These are phyloP conservation scores for Claviceps sp. DNA, from an alignment of 2,329 filamentous ascomycete genomes.

Conservation along the genomic window DNA sequence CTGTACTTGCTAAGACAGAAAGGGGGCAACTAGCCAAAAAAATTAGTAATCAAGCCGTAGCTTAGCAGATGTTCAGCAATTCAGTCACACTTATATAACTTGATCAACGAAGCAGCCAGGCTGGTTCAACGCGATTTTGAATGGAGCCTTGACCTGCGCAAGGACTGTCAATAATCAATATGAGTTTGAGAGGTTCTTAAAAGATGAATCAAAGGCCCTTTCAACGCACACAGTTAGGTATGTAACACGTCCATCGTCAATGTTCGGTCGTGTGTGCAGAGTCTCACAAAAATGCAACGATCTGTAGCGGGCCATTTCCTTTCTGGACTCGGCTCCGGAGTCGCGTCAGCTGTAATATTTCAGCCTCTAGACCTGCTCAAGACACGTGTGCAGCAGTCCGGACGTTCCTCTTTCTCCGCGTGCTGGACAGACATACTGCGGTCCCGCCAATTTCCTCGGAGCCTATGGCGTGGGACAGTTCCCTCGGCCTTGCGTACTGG, in stretches of 20 bases:
- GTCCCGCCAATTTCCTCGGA: slow-evolving; percentile 47
- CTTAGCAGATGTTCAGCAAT: no score
- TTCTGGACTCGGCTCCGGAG: slow-evolving; percentile 76
- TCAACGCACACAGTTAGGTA: slow-evolving; percentile 8
- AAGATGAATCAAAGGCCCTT: slow-evolving; percentile 7
- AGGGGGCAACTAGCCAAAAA: no score
- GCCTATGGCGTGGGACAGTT: slow-evolving; percentile 83
- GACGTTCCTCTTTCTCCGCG: slow-evolving; percentile 46
- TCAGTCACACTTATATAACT: no score
- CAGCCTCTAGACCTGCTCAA: slow-evolving; percentile 95
- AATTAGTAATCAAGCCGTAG: no score
- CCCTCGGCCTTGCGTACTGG: slow-evolving; percentile 91
- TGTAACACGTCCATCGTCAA: neutral
- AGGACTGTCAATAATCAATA: no score
- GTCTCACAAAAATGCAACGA: neutral
- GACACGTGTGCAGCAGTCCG: slow-evolving; percentile 85
- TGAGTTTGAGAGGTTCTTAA: neutral
- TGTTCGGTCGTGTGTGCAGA: neutral
- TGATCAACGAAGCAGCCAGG: no score
- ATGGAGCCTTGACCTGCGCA: no score
- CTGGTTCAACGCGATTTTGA: no score
- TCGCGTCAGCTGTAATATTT: slow-evolving; percentile 77
- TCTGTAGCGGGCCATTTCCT: slow-evolving; percentile 68
- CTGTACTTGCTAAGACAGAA: no score
- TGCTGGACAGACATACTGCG: slow-evolving; percentile 31